Evolutionary conservation across 2,329 filamentous ascomycete genomes (phyloP).

Genomic region (Teratosphaeria epicoccoides): DNA sequence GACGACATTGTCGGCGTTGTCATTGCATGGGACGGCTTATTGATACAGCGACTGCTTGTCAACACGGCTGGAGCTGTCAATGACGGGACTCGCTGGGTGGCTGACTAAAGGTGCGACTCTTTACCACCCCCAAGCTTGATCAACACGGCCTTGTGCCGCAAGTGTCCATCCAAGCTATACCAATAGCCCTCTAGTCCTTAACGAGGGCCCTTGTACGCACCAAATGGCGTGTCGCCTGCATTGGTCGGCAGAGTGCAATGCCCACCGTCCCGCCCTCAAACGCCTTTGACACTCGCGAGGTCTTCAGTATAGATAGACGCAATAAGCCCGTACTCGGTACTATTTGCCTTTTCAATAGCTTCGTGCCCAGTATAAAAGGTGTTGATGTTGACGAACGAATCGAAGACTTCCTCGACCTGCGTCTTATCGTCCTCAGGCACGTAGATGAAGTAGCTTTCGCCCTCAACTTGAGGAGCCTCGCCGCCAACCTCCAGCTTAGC

Average conservation of each 20-base stretch:
- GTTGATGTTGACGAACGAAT: conserved; percentile 29
- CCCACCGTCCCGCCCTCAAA: conserved; percentile 32
- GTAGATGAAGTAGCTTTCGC: conserved; percentile 35
- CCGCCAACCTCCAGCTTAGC: conserved; percentile 18
- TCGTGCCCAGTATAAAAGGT: conserved; percentile 28
- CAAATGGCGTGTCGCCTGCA: no score
- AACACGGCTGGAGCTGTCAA: no score
- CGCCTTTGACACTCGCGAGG: conserved; percentile 28
- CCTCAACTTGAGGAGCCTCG: conserved; percentile 11
- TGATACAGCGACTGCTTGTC: no score
- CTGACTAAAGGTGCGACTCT: no score
- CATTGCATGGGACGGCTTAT: no score
- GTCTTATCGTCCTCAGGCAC: conserved; percentile 28
- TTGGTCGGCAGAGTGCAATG: conserved; percentile 9
- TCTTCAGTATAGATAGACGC: conserved; percentile 29
- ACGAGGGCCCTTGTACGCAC: no score
- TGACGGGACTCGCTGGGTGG: no score
- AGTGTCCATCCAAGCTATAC: no score
- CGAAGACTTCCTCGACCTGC: conserved; percentile 28
- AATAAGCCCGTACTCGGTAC: conserved; percentile 29
- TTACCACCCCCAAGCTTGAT: not conserved
- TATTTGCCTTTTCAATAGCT: conserved; percentile 27
- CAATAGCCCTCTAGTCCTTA: no score
- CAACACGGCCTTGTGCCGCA: no score
- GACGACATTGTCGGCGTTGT: no score